Conservation (phyloP, 768 basidiomycete genomes). For the Leccinum subgranulosum region DNA sequence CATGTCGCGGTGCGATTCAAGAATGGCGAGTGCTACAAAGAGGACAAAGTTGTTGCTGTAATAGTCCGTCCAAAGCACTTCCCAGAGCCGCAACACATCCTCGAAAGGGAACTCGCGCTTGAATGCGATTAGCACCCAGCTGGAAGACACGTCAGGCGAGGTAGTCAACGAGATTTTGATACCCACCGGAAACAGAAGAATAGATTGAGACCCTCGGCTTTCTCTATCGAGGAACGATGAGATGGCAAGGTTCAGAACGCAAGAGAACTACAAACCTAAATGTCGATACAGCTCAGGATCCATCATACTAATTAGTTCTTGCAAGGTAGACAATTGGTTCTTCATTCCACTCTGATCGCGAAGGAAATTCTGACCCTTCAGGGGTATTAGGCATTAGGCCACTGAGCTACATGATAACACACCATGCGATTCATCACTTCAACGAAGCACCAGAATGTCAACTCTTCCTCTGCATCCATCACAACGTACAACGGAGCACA, state of each 20-base stretch:
- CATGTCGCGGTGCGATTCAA: slow-evolving; percentile 95
- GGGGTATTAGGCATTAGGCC: slow-evolving; percentile 3
- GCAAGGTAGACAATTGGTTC: slow-evolving; percentile 83
- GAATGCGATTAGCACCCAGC: slow-evolving; percentile 91
- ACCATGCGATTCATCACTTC: slow-evolving; percentile 96
- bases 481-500: slow-evolving; percentile 93
- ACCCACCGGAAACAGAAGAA: slow-evolving; percentile 97
- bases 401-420: slow-evolving; percentile 23
- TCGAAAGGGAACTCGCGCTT: slow-evolving; percentile 96
- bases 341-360: slow-evolving; percentile 99
- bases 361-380: slow-evolving; percentile 89
- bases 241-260: not conserved
- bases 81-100: slow-evolving; percentile 89
- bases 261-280: slow-evolving; percentile 49
- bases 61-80: slow-evolving; percentile 89
- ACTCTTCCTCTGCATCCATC: slow-evolving; percentile 81
- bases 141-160: slow-evolving; percentile 26
- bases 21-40: slow-evolving; percentile 89
- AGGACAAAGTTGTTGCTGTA: slow-evolving; percentile 87
- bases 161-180: not conserved
- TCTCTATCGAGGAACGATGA: slow-evolving; percentile 50
- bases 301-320: slow-evolving; percentile 89
- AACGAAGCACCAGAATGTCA: slow-evolving; percentile 97
- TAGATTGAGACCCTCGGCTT: slow-evolving; percentile 83
- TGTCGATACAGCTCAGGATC: slow-evolving; percentile 95